Conservation (phyloP, 2,329 filamentous ascomycete genomes). For the Fusarium scirpi region DNA sequence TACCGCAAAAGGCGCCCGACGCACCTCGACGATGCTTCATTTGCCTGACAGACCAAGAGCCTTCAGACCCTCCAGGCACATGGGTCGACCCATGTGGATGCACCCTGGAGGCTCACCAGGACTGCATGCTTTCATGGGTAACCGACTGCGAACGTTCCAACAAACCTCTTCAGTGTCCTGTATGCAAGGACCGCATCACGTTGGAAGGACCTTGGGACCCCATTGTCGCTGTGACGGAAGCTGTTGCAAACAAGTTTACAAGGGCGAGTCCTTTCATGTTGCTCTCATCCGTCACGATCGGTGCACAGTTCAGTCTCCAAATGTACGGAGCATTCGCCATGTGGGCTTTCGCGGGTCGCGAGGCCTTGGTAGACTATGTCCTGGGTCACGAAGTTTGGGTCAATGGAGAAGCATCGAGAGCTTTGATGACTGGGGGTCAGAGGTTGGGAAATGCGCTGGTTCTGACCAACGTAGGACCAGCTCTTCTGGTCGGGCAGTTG, state of each 20-base stretch:
- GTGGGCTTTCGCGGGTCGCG: slow-evolving; percentile 64
- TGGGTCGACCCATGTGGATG: slow-evolving; percentile 95
- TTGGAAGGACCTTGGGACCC: slow-evolving; percentile 80
- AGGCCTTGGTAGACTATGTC: slow-evolving; percentile 58
- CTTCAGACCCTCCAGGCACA: slow-evolving; percentile 59
- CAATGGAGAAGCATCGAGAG: slow-evolving; percentile 42
- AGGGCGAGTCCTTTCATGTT: slow-evolving; percentile 72
- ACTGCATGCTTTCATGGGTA: slow-evolving; percentile 91
- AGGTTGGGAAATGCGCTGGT: slow-evolving; percentile 52
- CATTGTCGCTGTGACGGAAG: slow-evolving; percentile 74
- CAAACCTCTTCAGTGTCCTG: slow-evolving; percentile 82
- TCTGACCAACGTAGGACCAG: slow-evolving; percentile 61
- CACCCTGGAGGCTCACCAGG: slow-evolving; percentile 89
- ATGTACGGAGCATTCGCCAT: slow-evolving; percentile 66
- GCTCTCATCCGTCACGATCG: slow-evolving; percentile 66
- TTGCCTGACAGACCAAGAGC: slow-evolving; percentile 68
- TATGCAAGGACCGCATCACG: slow-evolving; percentile 86
- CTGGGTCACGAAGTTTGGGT: slow-evolving; percentile 50
- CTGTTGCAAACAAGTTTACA: slow-evolving; percentile 67
- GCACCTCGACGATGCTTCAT: slow-evolving; percentile 68
- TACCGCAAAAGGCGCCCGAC: slow-evolving; percentile 34
- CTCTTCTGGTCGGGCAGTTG: slow-evolving; percentile 58
- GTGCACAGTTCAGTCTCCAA: slow-evolving; percentile 64
- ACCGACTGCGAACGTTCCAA: slow-evolving; percentile 81
- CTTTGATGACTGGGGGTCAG: slow-evolving; percentile 46